phyloP scores from a whole-genome alignment of 805 yeast genomes.

The Metschnikowia aberdeeniae region DNA sequence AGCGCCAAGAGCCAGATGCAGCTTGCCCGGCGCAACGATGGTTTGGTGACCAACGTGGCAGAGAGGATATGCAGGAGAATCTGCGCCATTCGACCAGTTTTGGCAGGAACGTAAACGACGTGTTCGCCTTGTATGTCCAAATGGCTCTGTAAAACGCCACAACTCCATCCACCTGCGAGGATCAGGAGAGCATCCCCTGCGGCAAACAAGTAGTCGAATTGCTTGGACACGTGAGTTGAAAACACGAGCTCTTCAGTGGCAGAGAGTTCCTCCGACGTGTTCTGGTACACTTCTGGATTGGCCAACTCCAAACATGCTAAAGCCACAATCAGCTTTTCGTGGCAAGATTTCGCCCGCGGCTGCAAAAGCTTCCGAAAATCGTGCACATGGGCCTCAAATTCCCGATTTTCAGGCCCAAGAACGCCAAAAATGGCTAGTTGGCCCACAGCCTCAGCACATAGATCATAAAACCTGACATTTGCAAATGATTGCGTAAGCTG shows the following conservation, averaged over 20 bases:
- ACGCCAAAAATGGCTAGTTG: conserved; percentile 46
- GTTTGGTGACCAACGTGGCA: conserved; percentile 62
- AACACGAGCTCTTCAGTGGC: conserved; percentile 45
- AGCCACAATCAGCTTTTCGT: conserved; percentile 56
- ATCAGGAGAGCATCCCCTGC: conserved; percentile 81
- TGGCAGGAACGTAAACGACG: conserved; percentile 16
- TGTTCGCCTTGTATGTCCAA: conserved; percentile 49
- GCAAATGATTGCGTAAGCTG: conserved; percentile 15
- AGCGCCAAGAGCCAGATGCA: conserved; percentile 85
- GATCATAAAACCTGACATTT: conserved; percentile 21
- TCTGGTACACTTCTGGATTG: conserved; percentile 12
- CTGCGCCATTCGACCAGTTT: conserved; percentile 19
- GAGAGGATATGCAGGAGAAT: conserved; percentile 49
- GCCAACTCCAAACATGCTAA: conserved; percentile 53
- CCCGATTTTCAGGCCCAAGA: conserved; percentile 33
- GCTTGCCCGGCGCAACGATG: conserved; percentile 66
- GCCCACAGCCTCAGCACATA: conserved; percentile 36
- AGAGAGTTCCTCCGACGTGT: conserved; percentile 18
- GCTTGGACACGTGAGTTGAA: conserved; percentile 61
- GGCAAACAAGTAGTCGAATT: conserved; percentile 69
- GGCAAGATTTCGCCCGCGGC: conserved; percentile 47
- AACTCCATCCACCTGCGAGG: conserved; percentile 71
- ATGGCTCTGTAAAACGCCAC: conserved; percentile 48
- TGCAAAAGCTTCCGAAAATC: conserved; percentile 22
- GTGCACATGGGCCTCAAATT: conserved; percentile 14